Base-by-base conservation (phyloP, 805 yeast genomes). In the Kockiozyma suomiensis region DNA sequence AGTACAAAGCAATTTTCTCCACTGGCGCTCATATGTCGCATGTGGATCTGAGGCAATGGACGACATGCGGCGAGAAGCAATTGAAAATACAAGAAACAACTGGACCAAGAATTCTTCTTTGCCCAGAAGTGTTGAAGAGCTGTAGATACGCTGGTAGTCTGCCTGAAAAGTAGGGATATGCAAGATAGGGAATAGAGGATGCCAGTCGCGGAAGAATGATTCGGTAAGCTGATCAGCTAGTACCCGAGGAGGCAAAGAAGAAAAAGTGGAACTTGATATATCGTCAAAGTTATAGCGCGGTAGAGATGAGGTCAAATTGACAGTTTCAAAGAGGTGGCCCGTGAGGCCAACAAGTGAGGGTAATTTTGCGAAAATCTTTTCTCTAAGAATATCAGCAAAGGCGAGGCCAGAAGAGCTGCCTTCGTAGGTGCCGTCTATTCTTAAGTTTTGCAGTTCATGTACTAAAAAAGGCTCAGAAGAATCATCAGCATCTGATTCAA, bases 171-270 rank as follows among this genome's bases (percentile, higher is more conserved):
- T 79, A 45, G 82, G 82, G 64, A 84, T 83, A 70, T 88, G 89
- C 54, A 91, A 69, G 15, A 89, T 78, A 0, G 96, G 96, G 23
- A 86, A 76, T 4, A 83, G 73, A 26, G 81, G 78, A 30, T 88
- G 86, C 96, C 97, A 91, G 59, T 87, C 86, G 62, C 83, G 85
- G 73, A 90, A 90, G 70, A 82, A 91, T 2, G 83, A 70, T 0
- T 87, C 80, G 19, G 88, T 80, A 32, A 88, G 78, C 26, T 84
- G 84, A 72, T 91, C 96, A 58, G 89, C 72, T 59, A 84, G 83
- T 25, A 83, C 71, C 56, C 86, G 79, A 23, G 85, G 76, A 2
- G 83, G 83, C 26, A 84, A 66, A 25, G 65, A 50, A 19, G 70
- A 64, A 28, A 66, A 30, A 8, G 59, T 49, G 28, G 62, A 43